phyloP scores from a whole-genome alignment of 495 filamentous ascomycete genomes.

The Aspergillus avenaceus region DNA sequence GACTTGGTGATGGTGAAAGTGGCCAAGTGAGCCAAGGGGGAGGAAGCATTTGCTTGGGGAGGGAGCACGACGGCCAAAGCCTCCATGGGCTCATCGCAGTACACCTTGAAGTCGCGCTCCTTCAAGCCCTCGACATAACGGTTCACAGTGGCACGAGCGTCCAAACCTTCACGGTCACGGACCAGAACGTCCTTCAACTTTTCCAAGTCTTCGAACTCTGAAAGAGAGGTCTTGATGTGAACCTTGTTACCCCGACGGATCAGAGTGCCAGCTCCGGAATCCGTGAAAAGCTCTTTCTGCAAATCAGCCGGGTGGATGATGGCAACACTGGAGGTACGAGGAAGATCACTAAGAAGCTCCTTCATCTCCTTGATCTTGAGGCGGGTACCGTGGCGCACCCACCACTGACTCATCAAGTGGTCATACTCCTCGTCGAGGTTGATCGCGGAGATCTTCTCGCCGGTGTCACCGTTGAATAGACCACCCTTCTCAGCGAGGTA shows the following conservation, averaged over 20 bases:
- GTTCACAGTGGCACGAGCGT: constrained; percentile 79
- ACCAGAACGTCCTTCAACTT: constrained; percentile 79
- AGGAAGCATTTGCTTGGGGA: constrained; percentile 42
- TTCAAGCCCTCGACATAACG: constrained; percentile 76
- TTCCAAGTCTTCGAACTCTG: constrained; percentile 73
- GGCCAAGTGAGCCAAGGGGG: constrained; percentile 68
- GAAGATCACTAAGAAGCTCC: constrained; percentile 80
- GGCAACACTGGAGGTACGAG: constrained; percentile 89
- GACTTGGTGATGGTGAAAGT: constrained; percentile 95
- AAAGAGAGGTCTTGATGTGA: constrained; percentile 64
- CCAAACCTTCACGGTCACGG: constrained; percentile 78
- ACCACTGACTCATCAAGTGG: constrained; percentile 88
- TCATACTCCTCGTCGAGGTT: constrained; percentile 98
- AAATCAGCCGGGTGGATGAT: constrained; percentile 95
- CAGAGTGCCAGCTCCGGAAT: constrained; percentile 91
- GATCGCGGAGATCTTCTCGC: constrained; percentile 94
- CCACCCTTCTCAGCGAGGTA: constrained; percentile 98
- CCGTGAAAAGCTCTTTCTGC: constrained; percentile 94
- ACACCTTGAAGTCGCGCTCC: constrained; percentile 81
- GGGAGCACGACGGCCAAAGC: constrained; percentile 91
- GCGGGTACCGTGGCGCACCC: constrained; percentile 93
- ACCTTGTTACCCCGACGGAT: constrained; percentile 93
- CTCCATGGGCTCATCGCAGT: constrained; percentile 95
- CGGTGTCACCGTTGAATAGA: constrained; percentile 86
- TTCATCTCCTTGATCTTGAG: constrained; percentile 99